Conservation (phyloP, 495 filamentous ascomycete genomes). For the Aspergillus leporis region DNA sequence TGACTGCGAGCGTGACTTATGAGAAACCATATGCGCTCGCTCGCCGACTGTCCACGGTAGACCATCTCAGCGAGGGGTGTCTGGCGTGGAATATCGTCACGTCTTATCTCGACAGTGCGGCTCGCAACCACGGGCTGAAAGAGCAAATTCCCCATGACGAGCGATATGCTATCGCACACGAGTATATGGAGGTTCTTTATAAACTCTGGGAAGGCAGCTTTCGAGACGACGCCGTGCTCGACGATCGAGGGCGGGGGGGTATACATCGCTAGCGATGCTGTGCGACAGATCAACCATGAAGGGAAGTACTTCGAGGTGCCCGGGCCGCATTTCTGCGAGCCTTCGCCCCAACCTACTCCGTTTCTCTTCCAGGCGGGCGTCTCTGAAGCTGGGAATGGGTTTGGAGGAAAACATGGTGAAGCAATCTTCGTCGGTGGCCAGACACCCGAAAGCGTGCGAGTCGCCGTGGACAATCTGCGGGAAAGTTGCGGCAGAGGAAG, state of each 20-base stretch:
- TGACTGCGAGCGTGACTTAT: slow-evolving; percentile 54
- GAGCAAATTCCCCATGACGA: slow-evolving; percentile 58
- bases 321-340: slow-evolving; percentile 56
- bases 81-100: slow-evolving; percentile 63
- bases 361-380: slow-evolving; percentile 58
- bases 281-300: slow-evolving; percentile 56
- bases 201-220: slow-evolving; percentile 63
- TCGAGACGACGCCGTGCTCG: slow-evolving; percentile 56
- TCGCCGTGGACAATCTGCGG: slow-evolving; percentile 54
- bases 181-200: slow-evolving; percentile 62
- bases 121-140: slow-evolving; percentile 50
- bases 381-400: slow-evolving; percentile 51
- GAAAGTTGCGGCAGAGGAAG: slow-evolving; percentile 39
- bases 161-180: slow-evolving; percentile 58
- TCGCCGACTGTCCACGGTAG: slow-evolving; percentile 56
- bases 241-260: slow-evolving; percentile 45
- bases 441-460: slow-evolving; percentile 41
- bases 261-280: slow-evolving; percentile 51
- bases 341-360: slow-evolving; percentile 59
- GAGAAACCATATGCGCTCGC: slow-evolving; percentile 62
- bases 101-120: slow-evolving; percentile 58
- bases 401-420: slow-evolving; percentile 59
- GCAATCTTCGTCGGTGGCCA: slow-evolving; percentile 56
- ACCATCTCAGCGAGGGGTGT: slow-evolving; percentile 58
- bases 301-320: slow-evolving; percentile 59